Evolutionary conservation across 441 rosid genomes (phyloP), one percentile per base, ranked within the genome.

Genomic region (Melianthus villosus): DNA sequence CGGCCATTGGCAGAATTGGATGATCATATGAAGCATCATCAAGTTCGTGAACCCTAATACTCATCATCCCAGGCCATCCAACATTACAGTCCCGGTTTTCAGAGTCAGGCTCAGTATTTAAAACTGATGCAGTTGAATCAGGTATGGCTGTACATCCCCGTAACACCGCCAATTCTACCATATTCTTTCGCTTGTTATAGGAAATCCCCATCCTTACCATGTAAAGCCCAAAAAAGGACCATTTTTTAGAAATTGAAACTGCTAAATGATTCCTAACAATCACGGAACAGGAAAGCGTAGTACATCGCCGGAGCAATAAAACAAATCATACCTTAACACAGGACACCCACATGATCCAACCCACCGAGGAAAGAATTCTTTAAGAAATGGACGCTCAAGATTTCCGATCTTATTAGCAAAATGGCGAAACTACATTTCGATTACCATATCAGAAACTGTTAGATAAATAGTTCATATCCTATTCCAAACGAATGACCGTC

Each of bases 51-150:
- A 84, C 78, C 68, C 98, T 75, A 34, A 84, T 72, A 45, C 96
- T 89, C 98, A 89, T 84, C 68, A 79, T 86, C 28, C 98, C 98
- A 52, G 98, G 98, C 92, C 95, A 89, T 27, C 96, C 94, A 42
- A 59, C 60, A 62, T 89, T 96, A 63, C 72, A 77, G 45, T 84
- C 93, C 41, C 82, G 83, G 34, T 62, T 73, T 53, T 84, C 98
- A 51, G 80, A 71, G 59, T 89, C 94, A 52, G 67, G 53, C 46
- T 73, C 73, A 47, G 59, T 54, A 57, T 61, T 68, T 32, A 59
- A 40, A 56, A 70, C 48, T 20, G 74, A 65, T 43, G 69, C 42
- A 27, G 52, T 75, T 46, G 77, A 68, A 62, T 77, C 96, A 5
- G 71, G 72, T 13, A 63, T 54, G 20, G 85, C 79, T 10, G 98